Conservation (phyloP, 225 moss, liverwort and hornwort genomes). For the Rhytidiadelphus loreus region DNA sequence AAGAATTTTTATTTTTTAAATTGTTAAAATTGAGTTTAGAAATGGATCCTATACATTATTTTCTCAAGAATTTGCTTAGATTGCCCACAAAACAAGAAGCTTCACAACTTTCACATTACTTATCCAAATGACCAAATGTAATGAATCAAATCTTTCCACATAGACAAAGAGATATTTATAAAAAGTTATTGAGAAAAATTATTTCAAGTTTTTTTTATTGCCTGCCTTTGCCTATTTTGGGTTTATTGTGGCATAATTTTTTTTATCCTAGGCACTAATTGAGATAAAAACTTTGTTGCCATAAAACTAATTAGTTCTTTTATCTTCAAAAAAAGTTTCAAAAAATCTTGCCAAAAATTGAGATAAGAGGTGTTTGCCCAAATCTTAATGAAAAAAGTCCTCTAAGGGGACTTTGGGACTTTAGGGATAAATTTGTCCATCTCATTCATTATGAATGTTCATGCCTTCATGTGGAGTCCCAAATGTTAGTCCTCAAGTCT, state of each 20-base stretch:
- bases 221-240: not conserved
- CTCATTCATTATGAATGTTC: not conserved
- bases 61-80: too few relatives aligned
- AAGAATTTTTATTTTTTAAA: too few relatives aligned
- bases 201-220: not conserved
- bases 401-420: fast-evolving
- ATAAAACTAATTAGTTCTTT: not conserved
- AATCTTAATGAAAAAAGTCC: not conserved
- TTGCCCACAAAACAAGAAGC: too few relatives aligned
- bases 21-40: too few relatives aligned
- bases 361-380: fast-evolving
- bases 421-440: not conserved
- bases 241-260: not conserved
- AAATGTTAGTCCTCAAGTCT: fast-evolving
- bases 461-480: fast-evolving
- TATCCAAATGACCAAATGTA: not conserved
- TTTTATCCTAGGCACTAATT: not conserved
- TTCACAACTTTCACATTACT: too few relatives aligned
- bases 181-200: too few relatives aligned
- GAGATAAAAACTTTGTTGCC: not conserved
- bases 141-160: not conserved
- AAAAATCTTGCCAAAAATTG: not conserved
- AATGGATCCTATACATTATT: too few relatives aligned
- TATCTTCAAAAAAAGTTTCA: fast-evolving
- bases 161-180: too few relatives aligned